phyloP scores from a whole-genome alignment of 2,329 filamentous ascomycete species.

The Colletotrichum cereale region DNA sequence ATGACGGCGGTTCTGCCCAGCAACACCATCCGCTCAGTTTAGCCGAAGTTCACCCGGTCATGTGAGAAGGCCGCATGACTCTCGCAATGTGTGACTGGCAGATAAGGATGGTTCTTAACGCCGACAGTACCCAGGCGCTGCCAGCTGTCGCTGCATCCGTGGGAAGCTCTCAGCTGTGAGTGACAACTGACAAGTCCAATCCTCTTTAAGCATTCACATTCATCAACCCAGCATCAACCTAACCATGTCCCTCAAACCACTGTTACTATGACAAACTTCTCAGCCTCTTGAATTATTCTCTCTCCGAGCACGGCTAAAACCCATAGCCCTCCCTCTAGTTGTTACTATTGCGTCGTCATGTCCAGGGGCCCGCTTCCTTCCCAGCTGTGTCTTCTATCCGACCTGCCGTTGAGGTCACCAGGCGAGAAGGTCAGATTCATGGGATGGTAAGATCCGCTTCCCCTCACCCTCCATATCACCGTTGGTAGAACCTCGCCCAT shows the following conservation, averaged over 20 bases:
- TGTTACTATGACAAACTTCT: background rate
- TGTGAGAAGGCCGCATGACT: conserved; percentile 34
- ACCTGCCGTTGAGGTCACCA: conserved; percentile 63
- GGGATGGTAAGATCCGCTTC: conserved; percentile 76
- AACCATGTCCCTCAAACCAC: background rate
- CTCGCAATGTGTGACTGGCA: background rate
- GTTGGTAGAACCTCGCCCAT: background rate
- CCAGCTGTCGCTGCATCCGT: background rate
- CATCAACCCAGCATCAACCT: background rate
- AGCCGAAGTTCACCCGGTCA: conserved; percentile 34
- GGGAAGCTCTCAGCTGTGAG: background rate
- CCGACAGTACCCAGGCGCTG: background rate
- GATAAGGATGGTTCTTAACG: conserved; percentile 16
- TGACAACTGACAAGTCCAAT: background rate
- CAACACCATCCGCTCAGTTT: conserved; percentile 28
- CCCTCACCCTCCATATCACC: conserved; percentile 14
- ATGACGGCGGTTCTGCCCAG: conserved; percentile 37
- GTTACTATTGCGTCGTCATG: conserved; percentile 52
- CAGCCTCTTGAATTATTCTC: too few species aligned
- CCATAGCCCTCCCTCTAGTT: background rate
- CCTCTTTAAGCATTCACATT: background rate
- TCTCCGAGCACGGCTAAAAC: background rate
- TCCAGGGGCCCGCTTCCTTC: conserved; percentile 73
- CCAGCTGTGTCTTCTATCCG: conserved; percentile 73
- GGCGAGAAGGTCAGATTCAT: conserved; percentile 91